Percentiles rank a stretch among this genome's conserved stretches.
Evolutionary conservation across 2,329 filamentous ascomycete species (phyloP).

Genomic region (Leptographium lundbergii): DNA sequence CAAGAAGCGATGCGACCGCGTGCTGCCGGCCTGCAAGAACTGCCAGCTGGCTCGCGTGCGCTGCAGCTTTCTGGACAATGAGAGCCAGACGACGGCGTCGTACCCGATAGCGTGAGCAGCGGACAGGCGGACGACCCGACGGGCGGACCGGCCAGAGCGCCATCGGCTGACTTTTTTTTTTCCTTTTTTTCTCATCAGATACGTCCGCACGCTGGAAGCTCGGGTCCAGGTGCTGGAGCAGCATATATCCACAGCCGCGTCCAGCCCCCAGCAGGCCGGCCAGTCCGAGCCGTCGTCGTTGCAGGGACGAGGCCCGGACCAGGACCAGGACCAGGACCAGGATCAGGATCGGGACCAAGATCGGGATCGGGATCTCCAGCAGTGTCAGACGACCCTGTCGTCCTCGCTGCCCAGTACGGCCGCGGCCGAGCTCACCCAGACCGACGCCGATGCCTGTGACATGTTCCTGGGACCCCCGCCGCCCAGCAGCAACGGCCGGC

Average conservation of each 20-base stretch:
- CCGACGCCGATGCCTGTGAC: neutral
- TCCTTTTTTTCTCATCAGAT: neutral
- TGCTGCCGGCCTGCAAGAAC: conserved; percentile 25
- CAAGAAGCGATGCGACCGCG: conserved; percentile 29
- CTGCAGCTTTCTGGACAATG: conserved; percentile 28
- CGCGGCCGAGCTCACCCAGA: too few species aligned
- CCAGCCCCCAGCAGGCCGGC: too few species aligned
- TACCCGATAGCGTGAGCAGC: conserved; percentile 25
- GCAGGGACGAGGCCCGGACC: neutral
- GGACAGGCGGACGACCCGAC: neutral
- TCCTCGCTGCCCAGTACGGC: neutral
- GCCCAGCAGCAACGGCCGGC: neutral
- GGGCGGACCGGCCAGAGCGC: neutral
- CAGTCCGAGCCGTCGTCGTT: too few species aligned
- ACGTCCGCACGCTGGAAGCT: conserved; percentile 4
- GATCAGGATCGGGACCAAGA: neutral
- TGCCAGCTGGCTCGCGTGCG: conserved; percentile 22
- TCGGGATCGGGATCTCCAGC: neutral
- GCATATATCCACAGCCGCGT: neutral
- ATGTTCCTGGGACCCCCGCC: neutral
- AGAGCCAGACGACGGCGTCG: conserved; percentile 22
- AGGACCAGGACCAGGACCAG: neutral
- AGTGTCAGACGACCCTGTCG: neutral
- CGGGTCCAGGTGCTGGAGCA: conserved; percentile 1
- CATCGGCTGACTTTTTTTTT: neutral